These are phyloP conservation scores for Hyphopichia fennica DNA, from an alignment of 1,139 yeast species.

Conservation along the genomic window DNA sequence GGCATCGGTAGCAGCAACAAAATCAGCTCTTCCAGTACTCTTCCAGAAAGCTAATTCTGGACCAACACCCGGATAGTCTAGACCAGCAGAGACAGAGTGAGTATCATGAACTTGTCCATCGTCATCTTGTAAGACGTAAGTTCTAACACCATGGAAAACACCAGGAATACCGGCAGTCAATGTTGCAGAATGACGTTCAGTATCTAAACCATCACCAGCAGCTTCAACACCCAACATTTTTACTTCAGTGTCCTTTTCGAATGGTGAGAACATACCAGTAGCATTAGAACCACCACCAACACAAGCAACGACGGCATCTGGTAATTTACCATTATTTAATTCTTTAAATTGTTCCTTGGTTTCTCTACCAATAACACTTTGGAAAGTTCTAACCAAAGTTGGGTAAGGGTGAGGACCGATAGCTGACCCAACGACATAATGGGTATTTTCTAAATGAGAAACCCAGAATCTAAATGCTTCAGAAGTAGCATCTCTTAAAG, in stretches of 20 bases:
- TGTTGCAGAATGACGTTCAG: constrained; percentile 88
- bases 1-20: constrained; percentile 90
- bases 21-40: constrained; percentile 86
- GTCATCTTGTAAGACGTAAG: constrained; percentile 82
- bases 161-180: constrained; percentile 92
- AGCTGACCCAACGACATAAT: constrained; percentile 96
- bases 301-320: constrained; percentile 95
- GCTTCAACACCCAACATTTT: constrained; percentile 94
- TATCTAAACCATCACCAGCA: constrained; percentile 95
- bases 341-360: constrained; percentile 86
- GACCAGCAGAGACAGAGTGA: constrained; percentile 96
- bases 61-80: constrained; percentile 99
- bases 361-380: constrained; percentile 93
- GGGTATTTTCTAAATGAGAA: constrained; percentile 78
- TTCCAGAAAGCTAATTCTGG: constrained; percentile 98
- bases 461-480: constrained; percentile 98
- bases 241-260: constrained; percentile 77
- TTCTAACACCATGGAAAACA: constrained; percentile 96
- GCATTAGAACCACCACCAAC: constrained; percentile 99
- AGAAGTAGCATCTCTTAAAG: constrained; percentile 95
- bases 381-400: constrained; percentile 96
- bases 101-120: constrained; percentile 99
- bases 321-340: constrained; percentile 76
- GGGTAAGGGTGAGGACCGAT: constrained; percentile 99
- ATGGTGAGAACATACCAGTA: constrained; percentile 93